A percentile compares a stretch with the other conserved stretches of the same genome.
Conservation (phyloP, 2,329 filamentous ascomycete genomes). For the Xenoacremonium recifei region DNA sequence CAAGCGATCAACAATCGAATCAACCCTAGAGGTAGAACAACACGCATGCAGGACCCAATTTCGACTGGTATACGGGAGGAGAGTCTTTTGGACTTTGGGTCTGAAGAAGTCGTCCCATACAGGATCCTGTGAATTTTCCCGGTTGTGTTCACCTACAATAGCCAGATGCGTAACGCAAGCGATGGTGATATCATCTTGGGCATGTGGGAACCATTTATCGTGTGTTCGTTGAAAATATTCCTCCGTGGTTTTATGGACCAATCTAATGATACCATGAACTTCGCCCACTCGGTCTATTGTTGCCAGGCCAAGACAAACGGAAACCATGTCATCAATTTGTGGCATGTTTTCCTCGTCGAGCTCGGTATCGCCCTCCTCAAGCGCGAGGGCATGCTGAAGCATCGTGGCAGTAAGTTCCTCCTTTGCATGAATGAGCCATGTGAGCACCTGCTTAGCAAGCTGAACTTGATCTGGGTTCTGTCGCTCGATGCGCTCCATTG, state of each 20-base stretch:
- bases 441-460: constrained; percentile 35
- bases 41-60: too few relatives aligned
- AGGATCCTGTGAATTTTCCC: too few relatives aligned
- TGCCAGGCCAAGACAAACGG: constrained; percentile 40
- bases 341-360: constrained; percentile 34
- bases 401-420: constrained; percentile 31
- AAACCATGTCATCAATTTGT: constrained; percentile 29
- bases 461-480: constrained; percentile 29
- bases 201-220: constrained; percentile 29
- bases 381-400: constrained; percentile 41
- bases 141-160: too few relatives aligned
- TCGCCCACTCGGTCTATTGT: constrained; percentile 36
- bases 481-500: constrained; percentile 38
- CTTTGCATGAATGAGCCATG: constrained; percentile 38
- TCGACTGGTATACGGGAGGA: too few relatives aligned
- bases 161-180: constrained; percentile 38
- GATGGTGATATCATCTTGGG: constrained; percentile 25
- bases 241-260: constrained; percentile 44
- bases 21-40: too few relatives aligned
- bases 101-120: too few relatives aligned
- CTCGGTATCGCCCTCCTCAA: constrained; percentile 21
- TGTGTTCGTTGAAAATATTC: constrained; percentile 37
- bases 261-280: constrained; percentile 33
- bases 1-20: too few relatives aligned
- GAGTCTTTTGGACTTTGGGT: too few relatives aligned